Base-by-base conservation (phyloP, 2,329 filamentous ascomycete species). In the Stemphylium lycopersici region DNA sequence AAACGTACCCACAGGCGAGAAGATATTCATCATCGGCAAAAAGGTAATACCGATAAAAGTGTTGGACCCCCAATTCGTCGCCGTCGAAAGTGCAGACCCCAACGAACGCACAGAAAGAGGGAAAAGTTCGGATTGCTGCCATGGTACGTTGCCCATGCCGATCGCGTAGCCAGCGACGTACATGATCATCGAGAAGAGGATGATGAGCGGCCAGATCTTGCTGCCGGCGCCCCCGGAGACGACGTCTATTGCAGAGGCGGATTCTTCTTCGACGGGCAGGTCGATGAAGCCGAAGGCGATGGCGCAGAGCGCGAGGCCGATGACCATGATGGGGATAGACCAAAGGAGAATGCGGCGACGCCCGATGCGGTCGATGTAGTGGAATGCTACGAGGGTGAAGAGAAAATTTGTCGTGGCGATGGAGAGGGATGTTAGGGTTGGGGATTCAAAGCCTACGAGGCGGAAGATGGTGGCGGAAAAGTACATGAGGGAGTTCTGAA, bases 81-180 rank as follows among this genome's bases (percentile, higher is more conserved):
- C 88, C 6, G 93, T 93, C 1, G 89, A 84, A 4, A 91, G 74
- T 0, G 87, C 87, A 53, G 87, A 90, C 24, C 90, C 90, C 1
- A 91, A 76, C 4, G 87, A 87, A 43, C 90, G 86, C 40, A 92
- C 89, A 26, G 83, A 82, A 42, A 93, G 80, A 0, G 92, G 90
- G 70, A 97, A 97, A 29, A 96, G 70, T 77, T 98, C 93, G 64
- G 88, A 91, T 77, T 96, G 93, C 82, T 96, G 93, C 93, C 93
- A 98, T 0, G 93, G 93, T 2, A 98, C 91, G 66, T 92, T 96
- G 7, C 93, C 93, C 2, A 98, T 82, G 2, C 93, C 93, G 1
- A 93, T 80, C 1, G 93, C 93, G 71, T 96, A 98, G 1, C 88
- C 83, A 7, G 90, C 89, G 2, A 96, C 92, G 74, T 96, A 97